A percentile compares a stretch with the other conserved stretches of the same genome.
Evolutionary conservation across 2,329 filamentous ascomycete genomes (phyloP).

Genomic region (Penicillium sumatraense): DNA sequence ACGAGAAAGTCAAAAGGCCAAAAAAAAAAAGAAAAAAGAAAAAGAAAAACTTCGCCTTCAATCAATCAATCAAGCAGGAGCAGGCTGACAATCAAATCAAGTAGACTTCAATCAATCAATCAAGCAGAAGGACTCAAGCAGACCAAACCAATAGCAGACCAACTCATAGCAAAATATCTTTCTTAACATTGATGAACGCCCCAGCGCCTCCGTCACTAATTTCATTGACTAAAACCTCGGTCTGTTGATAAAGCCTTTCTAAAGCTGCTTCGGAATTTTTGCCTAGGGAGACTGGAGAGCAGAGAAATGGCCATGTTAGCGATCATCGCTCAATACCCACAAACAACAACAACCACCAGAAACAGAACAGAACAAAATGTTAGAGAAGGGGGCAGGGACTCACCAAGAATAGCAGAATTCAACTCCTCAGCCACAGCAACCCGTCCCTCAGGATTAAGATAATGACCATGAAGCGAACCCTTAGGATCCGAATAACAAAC

Average conservation of each 20-base stretch:
- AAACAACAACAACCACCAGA: too few relatives aligned
- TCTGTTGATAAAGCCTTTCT: conserved; percentile 85
- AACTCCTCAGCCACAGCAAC: conserved; percentile 86
- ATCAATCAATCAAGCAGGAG: not conserved
- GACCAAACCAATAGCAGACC: not conserved
- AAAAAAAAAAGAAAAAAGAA: not conserved
- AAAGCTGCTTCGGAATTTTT: conserved; percentile 86
- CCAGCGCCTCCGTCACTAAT: conserved; percentile 79
- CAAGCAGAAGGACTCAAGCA: not conserved
- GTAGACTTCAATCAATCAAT: not conserved
- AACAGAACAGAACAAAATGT: not conserved
- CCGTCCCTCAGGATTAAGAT: conserved; percentile 76
- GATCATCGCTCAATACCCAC: too few relatives aligned
- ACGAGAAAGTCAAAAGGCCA: not conserved
- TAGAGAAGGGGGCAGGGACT: conserved; percentile 34
- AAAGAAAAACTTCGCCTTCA: conserved; percentile 3
- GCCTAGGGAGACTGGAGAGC: conserved; percentile 77
- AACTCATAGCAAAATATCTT: conserved; percentile 50
- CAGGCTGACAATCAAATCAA: too few relatives aligned
- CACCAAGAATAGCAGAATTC: conserved; percentile 89
- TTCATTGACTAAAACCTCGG: conserved; percentile 81
- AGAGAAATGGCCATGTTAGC: too few relatives aligned
- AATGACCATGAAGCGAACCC: conserved; percentile 70
- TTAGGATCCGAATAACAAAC: conserved; percentile 85
- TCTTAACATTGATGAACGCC: conserved; percentile 75